Evolutionary conservation across 192 early-diverging fungal genomes (phyloP), one percentile per base, ranked within the genome.

Genomic region (Backusella australiensis): DNA sequence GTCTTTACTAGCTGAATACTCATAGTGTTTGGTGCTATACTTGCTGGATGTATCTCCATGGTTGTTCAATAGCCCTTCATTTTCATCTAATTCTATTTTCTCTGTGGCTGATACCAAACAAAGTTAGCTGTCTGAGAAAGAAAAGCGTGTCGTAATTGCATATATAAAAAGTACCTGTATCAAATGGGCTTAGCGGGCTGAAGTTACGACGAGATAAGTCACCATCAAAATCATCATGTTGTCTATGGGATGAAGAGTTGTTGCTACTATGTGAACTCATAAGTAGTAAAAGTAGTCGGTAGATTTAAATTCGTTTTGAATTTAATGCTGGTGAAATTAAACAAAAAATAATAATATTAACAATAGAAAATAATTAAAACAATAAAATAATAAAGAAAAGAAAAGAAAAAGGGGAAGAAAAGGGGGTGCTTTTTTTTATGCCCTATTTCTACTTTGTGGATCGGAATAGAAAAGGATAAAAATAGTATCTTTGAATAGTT

Each of bases 121-220:
- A 56, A 56, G 53, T 56, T 56, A 56, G 53, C 26, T 56, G 53
- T 56, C 53, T 56, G 53, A 56, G 53, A 56, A 56, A 26, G 53
- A 56, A 56, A 56, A 9, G 6, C n/a, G n/a, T 56, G 42, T 44
- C 42, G 42, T 44, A 44, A 44, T 39, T 44, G 15, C 42, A 44
- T 44, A 4, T 17, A 44, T 44, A 44, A 44, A 44, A 56, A 56
- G 21, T 56, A 56, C 53, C 53, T 56, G 53, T 21, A 56, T 21
- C 53, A 56, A 56, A 56, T 56, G 53, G 53, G 53, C 53, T 56
- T 56, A 56, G 53, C 19, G 21, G 53, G 53, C 53, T 56, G 53
- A 56, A 56, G n/a, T 56, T 21, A 56, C 15, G 52, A 53, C 53
- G 19, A n/a, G 53, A 56, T 56, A 56, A 56, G 7, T 56, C 21